Conservation (phyloP, 768 basidiomycete genomes). For the Leccinum boreale region DNA sequence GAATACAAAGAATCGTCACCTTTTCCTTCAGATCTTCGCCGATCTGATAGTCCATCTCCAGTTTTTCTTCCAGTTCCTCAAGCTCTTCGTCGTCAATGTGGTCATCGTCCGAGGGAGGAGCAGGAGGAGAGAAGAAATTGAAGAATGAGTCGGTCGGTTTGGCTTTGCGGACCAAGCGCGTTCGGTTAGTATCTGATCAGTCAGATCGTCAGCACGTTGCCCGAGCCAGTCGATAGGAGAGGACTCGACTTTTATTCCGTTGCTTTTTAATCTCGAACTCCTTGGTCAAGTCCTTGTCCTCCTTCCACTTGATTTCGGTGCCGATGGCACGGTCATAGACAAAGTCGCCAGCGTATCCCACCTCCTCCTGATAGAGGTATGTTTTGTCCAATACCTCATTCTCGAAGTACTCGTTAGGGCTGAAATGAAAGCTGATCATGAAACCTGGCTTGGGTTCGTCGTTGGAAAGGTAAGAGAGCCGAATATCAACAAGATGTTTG, state of each 20-base stretch:
- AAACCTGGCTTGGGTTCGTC: slow-evolving; percentile 81
- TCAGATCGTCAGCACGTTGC: neutral
- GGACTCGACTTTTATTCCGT: slow-evolving; percentile 86
- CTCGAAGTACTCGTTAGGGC: slow-evolving; percentile 82
- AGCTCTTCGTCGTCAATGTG: slow-evolving; percentile 83
- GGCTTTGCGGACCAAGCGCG: slow-evolving; percentile 80
- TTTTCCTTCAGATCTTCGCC: slow-evolving; percentile 98
- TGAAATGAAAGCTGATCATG: slow-evolving; percentile 83
- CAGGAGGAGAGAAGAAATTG: slow-evolving; percentile 93
- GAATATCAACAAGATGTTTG: slow-evolving; percentile 77
- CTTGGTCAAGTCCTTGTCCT: slow-evolving; percentile 96
- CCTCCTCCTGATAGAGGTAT: slow-evolving; percentile 88
- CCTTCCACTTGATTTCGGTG: slow-evolving; percentile 94
- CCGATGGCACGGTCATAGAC: slow-evolving; percentile 94
- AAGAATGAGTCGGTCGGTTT: slow-evolving; percentile 95
- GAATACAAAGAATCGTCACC: slow-evolving; percentile 38
- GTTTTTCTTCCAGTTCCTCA: slow-evolving; percentile 86
- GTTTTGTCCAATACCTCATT: slow-evolving; percentile 86
- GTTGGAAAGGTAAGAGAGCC: slow-evolving; percentile 68
- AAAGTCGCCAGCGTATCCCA: slow-evolving; percentile 95
- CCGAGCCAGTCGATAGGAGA: neutral
- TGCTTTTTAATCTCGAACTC: slow-evolving; percentile 99
- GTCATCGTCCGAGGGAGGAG: slow-evolving; percentile 63
- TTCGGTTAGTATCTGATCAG: slow-evolving; percentile 72
- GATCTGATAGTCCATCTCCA: slow-evolving; percentile 97